phyloP scores from a whole-genome alignment of 1,284 basidiomycete species.

The Ceratobasidium sp. region DNA sequence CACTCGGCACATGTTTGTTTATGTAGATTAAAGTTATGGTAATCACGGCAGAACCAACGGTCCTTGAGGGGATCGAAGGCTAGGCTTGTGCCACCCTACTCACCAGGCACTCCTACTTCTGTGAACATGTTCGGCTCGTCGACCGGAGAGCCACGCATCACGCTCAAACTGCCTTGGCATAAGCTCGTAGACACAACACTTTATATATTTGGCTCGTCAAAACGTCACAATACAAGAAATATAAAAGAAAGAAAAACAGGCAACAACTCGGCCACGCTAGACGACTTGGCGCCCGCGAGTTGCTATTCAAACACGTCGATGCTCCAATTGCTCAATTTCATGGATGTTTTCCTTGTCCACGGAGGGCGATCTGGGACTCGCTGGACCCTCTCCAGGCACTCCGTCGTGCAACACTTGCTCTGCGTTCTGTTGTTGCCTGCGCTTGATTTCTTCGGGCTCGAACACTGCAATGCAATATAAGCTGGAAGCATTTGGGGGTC shows the following conservation, averaged over 20 bases:
- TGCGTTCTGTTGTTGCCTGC: slow-evolving; percentile 21
- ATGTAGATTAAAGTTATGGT: no score
- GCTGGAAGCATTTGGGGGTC: not conserved
- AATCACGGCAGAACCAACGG: no score
- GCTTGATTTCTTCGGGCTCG: slow-evolving; percentile 38
- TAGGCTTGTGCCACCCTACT: no score
- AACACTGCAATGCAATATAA: slow-evolving; percentile 26
- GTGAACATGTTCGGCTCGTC: no score
- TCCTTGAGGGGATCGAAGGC: no score
- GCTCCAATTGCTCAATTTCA: slow-evolving; percentile 34
- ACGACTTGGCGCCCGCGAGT: not conserved
- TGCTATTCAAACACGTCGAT: slow-evolving; percentile 9
- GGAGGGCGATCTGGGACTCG: slow-evolving; percentile 29
- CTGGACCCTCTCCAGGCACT: slow-evolving; percentile 21
- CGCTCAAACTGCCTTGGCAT: no score
- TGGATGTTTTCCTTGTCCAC: slow-evolving; percentile 40
- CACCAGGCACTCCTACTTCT: no score
- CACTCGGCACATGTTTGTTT: no score
- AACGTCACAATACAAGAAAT: not conserved
- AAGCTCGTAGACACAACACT: not conserved
- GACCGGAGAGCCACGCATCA: no score
- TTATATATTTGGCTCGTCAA: not conserved
- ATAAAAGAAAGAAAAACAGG: not conserved
- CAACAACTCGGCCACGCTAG: not conserved
- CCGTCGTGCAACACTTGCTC: slow-evolving; percentile 30